phyloP scores from a whole-genome alignment of 83 land plant species.

The Larix sibirica region DNA sequence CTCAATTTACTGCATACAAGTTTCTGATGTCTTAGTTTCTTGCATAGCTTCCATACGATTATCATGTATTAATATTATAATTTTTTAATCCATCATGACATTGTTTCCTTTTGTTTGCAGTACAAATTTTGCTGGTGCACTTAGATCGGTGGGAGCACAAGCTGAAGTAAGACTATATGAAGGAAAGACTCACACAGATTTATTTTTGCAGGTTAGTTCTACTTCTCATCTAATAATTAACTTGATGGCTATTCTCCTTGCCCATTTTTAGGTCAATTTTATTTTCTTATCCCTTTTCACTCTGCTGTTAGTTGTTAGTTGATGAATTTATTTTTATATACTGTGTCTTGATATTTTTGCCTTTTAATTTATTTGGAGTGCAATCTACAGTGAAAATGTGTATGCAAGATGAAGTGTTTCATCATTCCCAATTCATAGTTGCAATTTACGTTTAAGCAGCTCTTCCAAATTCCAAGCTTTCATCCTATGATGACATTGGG shows the following conservation, averaged over 20 bases:
- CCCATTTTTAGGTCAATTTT: background rate
- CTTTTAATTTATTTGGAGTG: background rate
- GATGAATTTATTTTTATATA: background rate
- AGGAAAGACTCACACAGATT: slow-evolving; percentile 94
- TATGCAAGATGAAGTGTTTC: background rate
- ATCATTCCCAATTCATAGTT: background rate
- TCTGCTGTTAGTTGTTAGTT: background rate
- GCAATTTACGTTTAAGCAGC: background rate
- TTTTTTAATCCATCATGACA: background rate
- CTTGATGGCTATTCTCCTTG: background rate
- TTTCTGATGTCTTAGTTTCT: background rate
- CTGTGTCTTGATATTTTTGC: background rate
- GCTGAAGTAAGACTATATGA: slow-evolving; percentile 60
- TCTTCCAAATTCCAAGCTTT: background rate
- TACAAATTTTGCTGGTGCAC: slow-evolving; percentile 64
- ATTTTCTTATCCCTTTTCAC: background rate
- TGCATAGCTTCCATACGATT: background rate
- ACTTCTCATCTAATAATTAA: background rate
- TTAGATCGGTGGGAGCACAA: slow-evolving; percentile 49
- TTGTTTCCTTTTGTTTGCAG: slow-evolving; percentile 42
- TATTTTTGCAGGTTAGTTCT: slow-evolving; percentile 80
- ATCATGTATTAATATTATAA: background rate
- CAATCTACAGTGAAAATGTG: background rate
- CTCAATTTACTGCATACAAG: background rate
- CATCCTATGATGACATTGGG: background rate